A percentile compares a stretch with the other conserved stretches of the same genome.
Conservation (phyloP, 176 grass and related monocot genomes). For the Cenchrus purpureus region DNA sequence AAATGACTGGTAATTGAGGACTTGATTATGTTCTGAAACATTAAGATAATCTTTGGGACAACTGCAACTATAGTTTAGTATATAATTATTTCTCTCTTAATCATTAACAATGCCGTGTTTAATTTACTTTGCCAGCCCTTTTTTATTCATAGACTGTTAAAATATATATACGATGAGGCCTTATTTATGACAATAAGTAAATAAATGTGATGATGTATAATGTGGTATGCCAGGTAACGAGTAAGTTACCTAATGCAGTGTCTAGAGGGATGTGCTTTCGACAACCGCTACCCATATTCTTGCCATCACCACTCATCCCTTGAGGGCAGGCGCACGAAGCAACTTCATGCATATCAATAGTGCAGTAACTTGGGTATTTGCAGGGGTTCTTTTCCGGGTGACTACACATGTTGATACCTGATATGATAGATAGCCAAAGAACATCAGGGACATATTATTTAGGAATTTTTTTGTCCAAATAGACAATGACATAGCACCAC, state of each 20-base stretch:
- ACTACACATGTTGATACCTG: conserved; percentile 29
- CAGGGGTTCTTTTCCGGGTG: conserved; percentile 36
- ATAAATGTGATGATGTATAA: background rate
- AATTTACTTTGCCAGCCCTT: background rate
- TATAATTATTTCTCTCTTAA: background rate
- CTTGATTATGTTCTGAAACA: background rate
- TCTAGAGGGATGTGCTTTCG: background rate
- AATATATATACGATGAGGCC: background rate
- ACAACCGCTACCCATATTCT: conserved; percentile 7
- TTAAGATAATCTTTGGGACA: background rate
- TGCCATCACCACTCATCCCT: conserved; percentile 31
- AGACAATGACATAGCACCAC: background rate
- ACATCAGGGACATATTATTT: background rate
- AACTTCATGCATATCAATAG: background rate
- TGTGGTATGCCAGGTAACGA: background rate
- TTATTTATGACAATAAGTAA: background rate
- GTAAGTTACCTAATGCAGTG: conserved; percentile 24
- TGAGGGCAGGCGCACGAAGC: background rate
- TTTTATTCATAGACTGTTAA: background rate
- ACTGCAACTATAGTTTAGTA: too few relatives aligned
- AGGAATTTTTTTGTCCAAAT: background rate
- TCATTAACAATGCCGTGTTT: background rate
- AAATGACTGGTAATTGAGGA: too few relatives aligned
- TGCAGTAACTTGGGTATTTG: background rate
- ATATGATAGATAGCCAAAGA: conserved; percentile 17